phyloP scores from a whole-genome alignment of 164 flowering plant species.

The Magnolia sinica region DNA sequence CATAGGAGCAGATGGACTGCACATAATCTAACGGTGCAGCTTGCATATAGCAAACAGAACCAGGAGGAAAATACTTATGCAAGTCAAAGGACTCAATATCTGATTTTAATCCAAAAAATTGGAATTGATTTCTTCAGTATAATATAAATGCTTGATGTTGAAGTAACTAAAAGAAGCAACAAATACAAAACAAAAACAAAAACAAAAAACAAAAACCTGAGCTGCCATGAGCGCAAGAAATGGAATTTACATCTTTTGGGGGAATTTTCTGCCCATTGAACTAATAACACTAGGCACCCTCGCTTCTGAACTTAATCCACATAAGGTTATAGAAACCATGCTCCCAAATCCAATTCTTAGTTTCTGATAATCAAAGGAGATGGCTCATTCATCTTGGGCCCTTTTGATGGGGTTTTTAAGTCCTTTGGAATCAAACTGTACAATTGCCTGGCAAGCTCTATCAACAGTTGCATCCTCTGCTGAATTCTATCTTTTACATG shows the following conservation, averaged over 20 bases:
- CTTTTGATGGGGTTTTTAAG: not conserved
- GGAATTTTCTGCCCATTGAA: too few species aligned
- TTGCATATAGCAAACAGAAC: too few species aligned
- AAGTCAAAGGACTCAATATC: not conserved
- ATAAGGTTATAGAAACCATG: too few species aligned
- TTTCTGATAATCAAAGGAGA: too few species aligned
- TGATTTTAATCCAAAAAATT: not conserved
- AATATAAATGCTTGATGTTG: not conserved
- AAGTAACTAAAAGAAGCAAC: not conserved
- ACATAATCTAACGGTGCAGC: too few species aligned
- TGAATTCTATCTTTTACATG: constrained; percentile 9
- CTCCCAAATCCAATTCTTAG: too few species aligned
- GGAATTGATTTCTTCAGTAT: not conserved
- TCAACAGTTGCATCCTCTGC: constrained; percentile 2
- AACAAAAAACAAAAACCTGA: not conserved
- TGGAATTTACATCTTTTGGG: not conserved
- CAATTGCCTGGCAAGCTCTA: not conserved
- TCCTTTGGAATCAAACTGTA: not conserved
- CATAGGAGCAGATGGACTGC: too few species aligned
- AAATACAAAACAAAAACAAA: not conserved
- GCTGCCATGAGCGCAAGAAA: not conserved
- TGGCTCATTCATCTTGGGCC: too few species aligned
- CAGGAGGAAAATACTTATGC: not conserved
- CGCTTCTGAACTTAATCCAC: too few species aligned
- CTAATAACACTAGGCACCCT: too few species aligned